Evolutionary conservation across 495 filamentous ascomycete species (phyloP), one percentile per base, ranked within the genome.

Genomic region (Xylaria scruposa): DNA sequence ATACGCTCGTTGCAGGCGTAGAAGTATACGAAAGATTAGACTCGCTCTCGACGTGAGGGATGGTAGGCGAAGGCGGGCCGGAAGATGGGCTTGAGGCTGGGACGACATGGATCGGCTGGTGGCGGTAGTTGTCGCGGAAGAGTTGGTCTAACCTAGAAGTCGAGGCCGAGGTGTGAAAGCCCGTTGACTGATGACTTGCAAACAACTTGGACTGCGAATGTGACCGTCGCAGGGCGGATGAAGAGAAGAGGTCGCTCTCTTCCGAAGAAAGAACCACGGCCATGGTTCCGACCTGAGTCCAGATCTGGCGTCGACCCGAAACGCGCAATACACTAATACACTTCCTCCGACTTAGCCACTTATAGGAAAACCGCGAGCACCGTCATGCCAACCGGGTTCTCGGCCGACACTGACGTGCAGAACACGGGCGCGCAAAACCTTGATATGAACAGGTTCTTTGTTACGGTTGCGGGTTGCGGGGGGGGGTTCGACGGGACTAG

Each of bases 1-100:
- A 92, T 31, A 93, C 77, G 69, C 85, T 90, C 69, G 89, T 90
- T 17, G 89, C 83, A n/a, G 90, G 87, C 24, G 89, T 89, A 12
- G 91, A 90, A 4, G 84, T 81, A 60, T 78, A 83, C 1, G 83
- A 84, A 56, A 76, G 74, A 33, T 83, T 81, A 44, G 17, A 40
- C 36, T 74, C 67, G 17, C 83, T 84, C 58, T 84, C 83, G 67
- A 70, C 74, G 49, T 78, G 80, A 21, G 77, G 68, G 3, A 76
- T 79, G n/a, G 75, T 77, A 47, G 85, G 83, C 40, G 84, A 85
- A 4, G 84, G 81, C 17, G 83, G 80, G 2, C 87, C 84, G 3
- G 84, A 85, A 6, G 88, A 88, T 9, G 82, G 79, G 40, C 82
- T 83, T 12, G 89, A 87, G 51, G 73, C 78, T 44, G 78, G 75